A percentile compares a stretch with the other conserved stretches of the same genome.
phyloP scores from a whole-genome alignment of 2,329 filamentous ascomycete species.

The Trichoderma sp. region DNA sequence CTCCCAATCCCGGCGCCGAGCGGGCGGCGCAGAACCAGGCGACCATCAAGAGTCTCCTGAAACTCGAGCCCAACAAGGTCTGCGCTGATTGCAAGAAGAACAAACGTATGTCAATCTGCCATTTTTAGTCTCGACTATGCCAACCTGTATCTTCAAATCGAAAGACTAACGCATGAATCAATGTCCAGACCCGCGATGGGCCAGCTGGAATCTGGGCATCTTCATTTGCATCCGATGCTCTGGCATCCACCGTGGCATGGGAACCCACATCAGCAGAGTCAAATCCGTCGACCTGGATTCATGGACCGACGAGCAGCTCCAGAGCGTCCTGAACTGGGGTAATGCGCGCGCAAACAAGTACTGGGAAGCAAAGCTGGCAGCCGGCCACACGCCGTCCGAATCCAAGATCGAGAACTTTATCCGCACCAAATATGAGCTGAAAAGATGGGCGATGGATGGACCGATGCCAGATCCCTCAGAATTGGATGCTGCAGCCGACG shows the following conservation, averaged over 20 bases:
- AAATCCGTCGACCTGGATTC: conserved; percentile 98
- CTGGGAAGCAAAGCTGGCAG: conserved; percentile 92
- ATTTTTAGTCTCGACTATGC: background rate
- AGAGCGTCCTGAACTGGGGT: conserved; percentile 93
- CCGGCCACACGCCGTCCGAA: conserved; percentile 91
- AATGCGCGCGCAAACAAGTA: conserved; percentile 97
- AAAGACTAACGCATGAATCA: background rate
- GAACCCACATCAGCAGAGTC: conserved; percentile 95
- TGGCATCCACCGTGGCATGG: conserved; percentile 97
- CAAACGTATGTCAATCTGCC: conserved; percentile 68
- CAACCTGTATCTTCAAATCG: background rate
- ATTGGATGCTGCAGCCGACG: conserved; percentile 80
- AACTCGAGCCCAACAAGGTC: conserved; percentile 92
- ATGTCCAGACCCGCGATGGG: conserved; percentile 86
- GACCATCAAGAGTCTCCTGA: conserved; percentile 92
- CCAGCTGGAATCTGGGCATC: conserved; percentile 96
- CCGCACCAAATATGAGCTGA: conserved; percentile 96
- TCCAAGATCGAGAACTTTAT: conserved; percentile 99
- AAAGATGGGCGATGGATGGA: conserved; percentile 99
- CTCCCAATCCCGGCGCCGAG: conserved; percentile 76
- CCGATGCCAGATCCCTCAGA: conserved; percentile 89
- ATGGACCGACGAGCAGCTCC: conserved; percentile 97
- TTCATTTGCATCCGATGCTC: conserved; percentile 99
- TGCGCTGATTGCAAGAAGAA: conserved; percentile 99
- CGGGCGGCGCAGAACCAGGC: conserved; percentile 89